Conservation (phyloP, 1,284 basidiomycete genomes). For the Golubevia pallescens region DNA sequence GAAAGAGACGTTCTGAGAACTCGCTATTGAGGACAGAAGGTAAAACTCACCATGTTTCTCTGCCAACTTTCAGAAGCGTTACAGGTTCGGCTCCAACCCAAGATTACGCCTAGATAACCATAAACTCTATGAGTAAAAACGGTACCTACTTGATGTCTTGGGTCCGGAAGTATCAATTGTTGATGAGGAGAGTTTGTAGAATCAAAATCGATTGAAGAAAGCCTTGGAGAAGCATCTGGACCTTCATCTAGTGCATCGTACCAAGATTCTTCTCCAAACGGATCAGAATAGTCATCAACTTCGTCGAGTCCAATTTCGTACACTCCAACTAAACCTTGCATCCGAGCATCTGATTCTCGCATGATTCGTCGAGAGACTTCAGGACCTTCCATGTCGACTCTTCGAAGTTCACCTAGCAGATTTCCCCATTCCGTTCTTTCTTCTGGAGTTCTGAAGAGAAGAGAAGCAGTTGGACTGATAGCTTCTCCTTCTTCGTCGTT, state of each 20-base stretch:
- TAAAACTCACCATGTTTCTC: conserved; percentile 20
- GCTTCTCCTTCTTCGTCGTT: background rate
- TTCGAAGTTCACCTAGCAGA: background rate
- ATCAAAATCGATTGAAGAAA: background rate
- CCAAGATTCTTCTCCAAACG: background rate
- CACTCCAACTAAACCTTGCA: background rate
- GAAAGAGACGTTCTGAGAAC: too few species aligned
- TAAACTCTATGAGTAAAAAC: conserved; percentile 37
- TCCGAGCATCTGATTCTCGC: background rate
- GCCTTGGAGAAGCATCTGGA: conserved; percentile 1
- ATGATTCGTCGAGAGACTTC: background rate
- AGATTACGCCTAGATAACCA: conserved; percentile 25
- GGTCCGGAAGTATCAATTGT: background rate
- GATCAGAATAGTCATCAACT: background rate
- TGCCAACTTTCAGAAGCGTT: conserved; percentile 35
- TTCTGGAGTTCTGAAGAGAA: background rate
- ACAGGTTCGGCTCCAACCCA: conserved; percentile 32
- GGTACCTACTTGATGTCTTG: conserved; percentile 22
- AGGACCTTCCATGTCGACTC: background rate
- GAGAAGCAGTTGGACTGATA: background rate
- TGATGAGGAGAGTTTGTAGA: background rate
- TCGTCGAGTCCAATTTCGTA: background rate
- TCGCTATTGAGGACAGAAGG: too few species aligned
- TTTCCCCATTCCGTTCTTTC: background rate
- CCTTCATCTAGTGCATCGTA: conserved; percentile 1